phyloP scores from a whole-genome alignment of 2,329 filamentous ascomycete species.

The Fusarium tuaranense region DNA sequence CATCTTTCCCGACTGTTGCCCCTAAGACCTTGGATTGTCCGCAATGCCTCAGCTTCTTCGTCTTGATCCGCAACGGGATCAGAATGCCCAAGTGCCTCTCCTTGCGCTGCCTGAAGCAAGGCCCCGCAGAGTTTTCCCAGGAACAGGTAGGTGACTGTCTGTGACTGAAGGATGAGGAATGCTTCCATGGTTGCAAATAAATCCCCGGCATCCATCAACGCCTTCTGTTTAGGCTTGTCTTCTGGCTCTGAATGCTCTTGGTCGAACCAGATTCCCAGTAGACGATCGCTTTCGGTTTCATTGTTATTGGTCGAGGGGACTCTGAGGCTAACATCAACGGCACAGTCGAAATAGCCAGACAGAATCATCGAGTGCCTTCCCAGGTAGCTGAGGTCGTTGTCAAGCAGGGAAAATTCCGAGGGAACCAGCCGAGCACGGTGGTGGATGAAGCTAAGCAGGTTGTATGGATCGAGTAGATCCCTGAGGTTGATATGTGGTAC shows the following conservation, averaged over 20 bases:
- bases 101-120: conserved; percentile 4
- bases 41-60: not conserved
- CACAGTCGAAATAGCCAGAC: conserved; percentile 17
- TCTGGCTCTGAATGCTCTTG: not conserved
- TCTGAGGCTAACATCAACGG: not conserved
- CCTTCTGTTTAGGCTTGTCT: not conserved
- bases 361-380: conserved; percentile 31
- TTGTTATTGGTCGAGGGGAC: not conserved
- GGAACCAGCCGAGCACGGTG: conserved; percentile 27
- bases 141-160: conserved; percentile 31
- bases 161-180: conserved; percentile 32
- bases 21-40: not conserved
- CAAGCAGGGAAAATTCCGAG: conserved; percentile 15
- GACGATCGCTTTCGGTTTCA: not conserved
- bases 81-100: not conserved
- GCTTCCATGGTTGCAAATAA: conserved; percentile 25
- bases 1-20: not conserved
- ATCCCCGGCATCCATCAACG: not conserved
- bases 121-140: conserved; percentile 22
- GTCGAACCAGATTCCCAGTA: not conserved
- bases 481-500: conserved; percentile 38
- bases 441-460: conserved; percentile 39
- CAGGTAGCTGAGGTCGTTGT: conserved; percentile 33
- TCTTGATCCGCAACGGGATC: not conserved
- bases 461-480: conserved; percentile 28